These are phyloP conservation scores for Dryas drummondii DNA, from an alignment of 306 rosid genomes.

Conservation along the genomic window DNA sequence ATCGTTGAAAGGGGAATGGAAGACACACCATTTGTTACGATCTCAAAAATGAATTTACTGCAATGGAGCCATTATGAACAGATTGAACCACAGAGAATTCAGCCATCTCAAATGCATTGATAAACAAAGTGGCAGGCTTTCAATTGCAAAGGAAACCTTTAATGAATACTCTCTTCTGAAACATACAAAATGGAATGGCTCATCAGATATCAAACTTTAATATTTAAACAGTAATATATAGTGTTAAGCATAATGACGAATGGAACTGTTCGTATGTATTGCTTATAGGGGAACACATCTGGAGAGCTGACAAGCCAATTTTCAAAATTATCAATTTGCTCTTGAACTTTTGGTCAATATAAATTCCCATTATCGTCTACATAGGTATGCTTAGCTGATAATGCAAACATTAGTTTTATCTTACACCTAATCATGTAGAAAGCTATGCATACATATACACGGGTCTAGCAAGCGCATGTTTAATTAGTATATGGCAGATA, in stretches of 20 bases:
- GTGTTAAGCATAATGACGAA: neutral
- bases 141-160: neutral
- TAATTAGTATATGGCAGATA: conserved; percentile 1
- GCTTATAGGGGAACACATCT: neutral
- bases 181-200: conserved; percentile 21
- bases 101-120: neutral
- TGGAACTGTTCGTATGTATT: neutral
- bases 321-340: neutral
- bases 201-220: conserved; percentile 12
- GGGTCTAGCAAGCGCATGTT: neutral
- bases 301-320: neutral
- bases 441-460: neutral
- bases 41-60: neutral
- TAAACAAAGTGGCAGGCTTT: neutral
- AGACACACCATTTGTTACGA: neutral
- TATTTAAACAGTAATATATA: neutral
- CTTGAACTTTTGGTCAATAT: neutral
- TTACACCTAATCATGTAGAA: neutral
- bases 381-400: conserved; percentile 8
- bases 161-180: conserved; percentile 12
- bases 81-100: neutral
- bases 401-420: neutral
- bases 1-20: neutral
- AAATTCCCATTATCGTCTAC: neutral
- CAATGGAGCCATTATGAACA: neutral